Evolutionary conservation across 805 yeast genomes (phyloP).

Genomic region (Nakazawaea sp.): DNA sequence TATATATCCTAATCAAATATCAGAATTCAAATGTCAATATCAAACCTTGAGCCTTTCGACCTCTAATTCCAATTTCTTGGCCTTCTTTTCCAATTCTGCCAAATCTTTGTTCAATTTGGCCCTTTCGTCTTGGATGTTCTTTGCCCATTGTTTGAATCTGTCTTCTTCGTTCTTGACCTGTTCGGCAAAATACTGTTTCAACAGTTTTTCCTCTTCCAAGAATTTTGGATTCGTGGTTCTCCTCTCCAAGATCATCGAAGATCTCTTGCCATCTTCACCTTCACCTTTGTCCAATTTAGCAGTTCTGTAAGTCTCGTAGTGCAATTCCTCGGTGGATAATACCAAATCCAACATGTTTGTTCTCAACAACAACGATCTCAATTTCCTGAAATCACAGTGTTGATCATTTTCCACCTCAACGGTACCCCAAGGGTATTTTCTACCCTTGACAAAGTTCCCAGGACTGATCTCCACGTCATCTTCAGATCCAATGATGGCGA

Average conservation of each 20-base stretch:
- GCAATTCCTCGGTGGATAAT: slow-evolving; percentile 71
- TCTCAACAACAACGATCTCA: slow-evolving; percentile 72
- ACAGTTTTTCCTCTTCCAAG: slow-evolving; percentile 91
- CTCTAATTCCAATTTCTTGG: slow-evolving; percentile 69
- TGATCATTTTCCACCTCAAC: slow-evolving; percentile 83
- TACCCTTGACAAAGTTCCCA: slow-evolving; percentile 65
- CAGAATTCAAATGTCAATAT: no score
- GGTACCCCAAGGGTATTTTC: slow-evolving; percentile 87
- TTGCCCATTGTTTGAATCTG: slow-evolving; percentile 98
- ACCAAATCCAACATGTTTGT: slow-evolving; percentile 80
- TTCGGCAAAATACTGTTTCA: slow-evolving; percentile 92
- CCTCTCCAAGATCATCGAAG: slow-evolving; percentile 33
- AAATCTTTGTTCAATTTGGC: slow-evolving; percentile 89
- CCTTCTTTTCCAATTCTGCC: slow-evolving; percentile 77
- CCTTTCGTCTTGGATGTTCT: slow-evolving; percentile 91
- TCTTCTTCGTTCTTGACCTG: slow-evolving; percentile 96
- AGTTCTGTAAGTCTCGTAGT: slow-evolving; percentile 74
- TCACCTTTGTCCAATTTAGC: slow-evolving; percentile 53
- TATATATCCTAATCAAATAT: no score
- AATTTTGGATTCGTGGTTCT: slow-evolving; percentile 76
- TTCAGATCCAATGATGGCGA: slow-evolving; percentile 76
- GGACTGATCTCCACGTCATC: slow-evolving; percentile 56
- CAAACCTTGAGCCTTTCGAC: slow-evolving; percentile 38
- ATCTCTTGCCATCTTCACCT: slow-evolving; percentile 18
- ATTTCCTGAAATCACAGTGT: slow-evolving; percentile 79